Evolutionary conservation across 805 yeast genomes (phyloP).

Genomic region (Monosporozyma unispora): DNA sequence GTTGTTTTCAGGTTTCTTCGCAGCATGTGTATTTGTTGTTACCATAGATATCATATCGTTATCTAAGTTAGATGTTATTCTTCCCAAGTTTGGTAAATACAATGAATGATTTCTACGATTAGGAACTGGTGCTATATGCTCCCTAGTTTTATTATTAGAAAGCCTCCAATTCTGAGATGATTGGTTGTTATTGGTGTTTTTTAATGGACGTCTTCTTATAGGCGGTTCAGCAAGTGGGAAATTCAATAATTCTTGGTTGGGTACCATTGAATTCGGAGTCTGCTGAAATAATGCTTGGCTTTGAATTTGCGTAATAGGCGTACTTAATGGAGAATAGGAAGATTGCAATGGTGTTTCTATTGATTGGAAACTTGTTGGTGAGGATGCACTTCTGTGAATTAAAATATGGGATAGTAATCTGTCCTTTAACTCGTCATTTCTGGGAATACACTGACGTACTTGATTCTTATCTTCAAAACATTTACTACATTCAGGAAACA

Average conservation of each 20-base stretch:
- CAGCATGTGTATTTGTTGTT: not conserved
- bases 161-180: not conserved
- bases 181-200: not conserved
- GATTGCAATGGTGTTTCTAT: slow-evolving; percentile 2
- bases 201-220: not conserved
- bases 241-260: not conserved
- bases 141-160: not conserved
- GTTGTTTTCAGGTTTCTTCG: slow-evolving; percentile 3
- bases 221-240: slow-evolving; percentile 4
- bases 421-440: slow-evolving; percentile 21
- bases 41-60: not conserved
- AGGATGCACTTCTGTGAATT: slow-evolving; percentile 6
- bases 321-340: slow-evolving; percentile 1
- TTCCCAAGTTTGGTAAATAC: not conserved
- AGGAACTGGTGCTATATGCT: not conserved
- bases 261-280: not conserved
- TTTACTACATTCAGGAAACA: slow-evolving; percentile 23
- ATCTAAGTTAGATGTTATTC: not conserved
- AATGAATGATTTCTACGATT: not conserved
- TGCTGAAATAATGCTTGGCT: not conserved
- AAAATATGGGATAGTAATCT: slow-evolving; percentile 22
- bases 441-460: slow-evolving; percentile 22
- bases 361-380: slow-evolving; percentile 1
- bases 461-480: slow-evolving; percentile 11
- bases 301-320: slow-evolving; percentile 1